A percentile compares a stretch with the other conserved stretches of the same genome.
Evolutionary conservation across 2,329 filamentous ascomycete genomes (phyloP).

Genomic region (Zymoseptoria ardabiliae): DNA sequence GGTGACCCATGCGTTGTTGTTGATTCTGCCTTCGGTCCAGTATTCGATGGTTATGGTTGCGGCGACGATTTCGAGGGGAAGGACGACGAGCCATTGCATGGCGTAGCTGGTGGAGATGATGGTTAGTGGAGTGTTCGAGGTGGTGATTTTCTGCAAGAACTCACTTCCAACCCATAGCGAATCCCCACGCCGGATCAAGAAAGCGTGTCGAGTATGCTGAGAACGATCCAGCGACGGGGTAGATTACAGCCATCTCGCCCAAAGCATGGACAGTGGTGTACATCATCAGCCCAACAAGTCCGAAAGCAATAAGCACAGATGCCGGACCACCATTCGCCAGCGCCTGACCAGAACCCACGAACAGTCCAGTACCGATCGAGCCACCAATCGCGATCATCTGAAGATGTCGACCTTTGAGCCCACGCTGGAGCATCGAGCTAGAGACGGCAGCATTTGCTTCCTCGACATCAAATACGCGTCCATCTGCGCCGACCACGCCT

Average conservation of each 20-base stretch:
- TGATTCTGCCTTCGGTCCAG: constrained; percentile 25
- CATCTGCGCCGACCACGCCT: constrained; percentile 44
- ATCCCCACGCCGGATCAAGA: constrained; percentile 31
- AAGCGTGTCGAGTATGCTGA: constrained; percentile 30
- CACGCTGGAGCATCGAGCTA: constrained; percentile 62
- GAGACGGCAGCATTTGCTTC: constrained; percentile 56
- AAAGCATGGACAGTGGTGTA: constrained; percentile 30
- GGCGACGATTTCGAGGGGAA: constrained; percentile 29
- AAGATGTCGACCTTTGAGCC: constrained; percentile 74
- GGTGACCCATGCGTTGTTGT: constrained; percentile 27
- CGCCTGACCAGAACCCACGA: constrained; percentile 29
- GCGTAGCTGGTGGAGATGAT: constrained; percentile 23
- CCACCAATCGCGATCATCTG: constrained; percentile 75
- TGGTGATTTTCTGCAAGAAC: neutral
- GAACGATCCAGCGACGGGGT: constrained; percentile 32
- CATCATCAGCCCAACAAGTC: constrained; percentile 28
- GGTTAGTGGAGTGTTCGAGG: constrained; percentile 9
- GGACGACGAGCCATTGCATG: constrained; percentile 29
- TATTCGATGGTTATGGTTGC: constrained; percentile 28
- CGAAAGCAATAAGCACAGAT: constrained; percentile 27
- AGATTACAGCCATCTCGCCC: constrained; percentile 30
- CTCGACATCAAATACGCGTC: constrained; percentile 57
- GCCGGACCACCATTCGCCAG: constrained; percentile 30
- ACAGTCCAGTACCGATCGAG: constrained; percentile 29
- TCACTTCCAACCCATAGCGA: constrained; percentile 31